Evolutionary conservation across 164 flowering plant species (phyloP).

Genomic region (Berberis vulgaris): DNA sequence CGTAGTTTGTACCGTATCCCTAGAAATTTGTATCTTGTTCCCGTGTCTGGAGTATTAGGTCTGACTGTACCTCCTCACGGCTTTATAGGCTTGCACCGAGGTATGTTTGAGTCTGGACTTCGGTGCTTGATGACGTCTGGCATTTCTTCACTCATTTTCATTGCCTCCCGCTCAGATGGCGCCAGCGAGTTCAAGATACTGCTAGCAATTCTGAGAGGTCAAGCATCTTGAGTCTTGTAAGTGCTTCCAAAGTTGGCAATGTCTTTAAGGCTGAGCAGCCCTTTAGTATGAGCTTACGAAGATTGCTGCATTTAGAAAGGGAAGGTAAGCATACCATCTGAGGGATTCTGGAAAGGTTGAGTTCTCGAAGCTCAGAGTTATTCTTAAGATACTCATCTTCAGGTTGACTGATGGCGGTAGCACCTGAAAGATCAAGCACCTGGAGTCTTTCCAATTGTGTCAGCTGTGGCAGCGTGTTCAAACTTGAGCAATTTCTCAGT

Average conservation of each 20-base stretch:
- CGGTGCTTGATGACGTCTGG: too few relatives aligned
- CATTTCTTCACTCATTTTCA: too few relatives aligned
- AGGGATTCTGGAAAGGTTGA: neutral
- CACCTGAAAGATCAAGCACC: slow-evolving; percentile 1
- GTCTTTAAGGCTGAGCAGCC: neutral
- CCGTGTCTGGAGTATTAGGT: too few relatives aligned
- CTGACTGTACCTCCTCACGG: too few relatives aligned
- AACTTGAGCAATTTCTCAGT: neutral
- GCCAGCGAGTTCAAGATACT: too few relatives aligned
- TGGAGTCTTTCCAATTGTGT: neutral
- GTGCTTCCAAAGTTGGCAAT: neutral
- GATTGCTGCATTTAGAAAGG: neutral
- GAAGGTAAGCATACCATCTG: neutral
- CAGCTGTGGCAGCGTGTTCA: neutral
- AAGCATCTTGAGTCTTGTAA: neutral
- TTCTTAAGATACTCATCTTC: neutral
- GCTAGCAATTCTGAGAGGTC: neutral
- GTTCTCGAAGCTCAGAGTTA: neutral
- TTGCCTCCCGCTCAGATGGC: too few relatives aligned
- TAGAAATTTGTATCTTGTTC: too few relatives aligned
- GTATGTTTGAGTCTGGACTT: too few relatives aligned
- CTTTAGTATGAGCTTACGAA: neutral
- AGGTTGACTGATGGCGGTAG: neutral
- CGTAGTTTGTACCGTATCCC: too few relatives aligned
- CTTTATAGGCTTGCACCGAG: too few relatives aligned